These are phyloP conservation scores for Neospora caninum DNA, from an alignment of 169 alveolate species.

Conservation along the genomic window DNA sequence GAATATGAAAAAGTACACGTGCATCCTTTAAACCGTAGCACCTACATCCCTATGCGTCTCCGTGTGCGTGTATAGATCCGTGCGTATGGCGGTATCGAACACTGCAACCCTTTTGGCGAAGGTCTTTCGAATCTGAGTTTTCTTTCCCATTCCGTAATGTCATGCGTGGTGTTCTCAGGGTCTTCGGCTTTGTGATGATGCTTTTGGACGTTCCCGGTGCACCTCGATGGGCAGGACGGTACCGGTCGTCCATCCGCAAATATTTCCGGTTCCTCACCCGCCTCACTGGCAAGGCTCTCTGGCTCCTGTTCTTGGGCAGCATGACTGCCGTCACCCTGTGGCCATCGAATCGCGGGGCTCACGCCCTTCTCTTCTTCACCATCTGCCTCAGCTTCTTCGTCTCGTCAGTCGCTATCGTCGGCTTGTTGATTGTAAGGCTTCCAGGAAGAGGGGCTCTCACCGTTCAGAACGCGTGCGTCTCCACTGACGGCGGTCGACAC, in stretches of 20 bases:
- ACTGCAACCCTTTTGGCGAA: too few species aligned
- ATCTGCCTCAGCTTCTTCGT: slow-evolving; percentile 76
- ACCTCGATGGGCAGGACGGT: slow-evolving; percentile 92
- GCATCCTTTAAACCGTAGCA: too few species aligned
- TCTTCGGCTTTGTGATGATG: slow-evolving; percentile 87
- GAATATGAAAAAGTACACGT: too few species aligned
- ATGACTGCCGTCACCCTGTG: slow-evolving; percentile 73
- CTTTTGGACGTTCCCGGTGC: slow-evolving; percentile 91
- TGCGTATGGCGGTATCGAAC: too few species aligned
- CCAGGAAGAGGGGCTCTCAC: too few species aligned
- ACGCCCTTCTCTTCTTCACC: slow-evolving; percentile 75
- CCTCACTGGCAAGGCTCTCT: slow-evolving; percentile 86
- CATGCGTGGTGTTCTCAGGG: slow-evolving; percentile 38
- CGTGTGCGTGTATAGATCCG: too few species aligned
- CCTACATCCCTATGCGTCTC: too few species aligned
- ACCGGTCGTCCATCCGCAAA: slow-evolving; percentile 83
- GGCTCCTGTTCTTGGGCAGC: slow-evolving; percentile 85
- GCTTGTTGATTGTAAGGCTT: slow-evolving; percentile 80
- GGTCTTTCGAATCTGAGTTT: too few species aligned
- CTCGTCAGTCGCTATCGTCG: slow-evolving; percentile 84
- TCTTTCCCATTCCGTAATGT: too few species aligned
- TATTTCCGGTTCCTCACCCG: slow-evolving; percentile 86
- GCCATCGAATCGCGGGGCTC: slow-evolving; percentile 61
- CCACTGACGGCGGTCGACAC: background rate
- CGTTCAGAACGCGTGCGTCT: too few species aligned